Evolutionary conservation across 306 rosid genomes (phyloP).

Genomic region (Geum urbanum): DNA sequence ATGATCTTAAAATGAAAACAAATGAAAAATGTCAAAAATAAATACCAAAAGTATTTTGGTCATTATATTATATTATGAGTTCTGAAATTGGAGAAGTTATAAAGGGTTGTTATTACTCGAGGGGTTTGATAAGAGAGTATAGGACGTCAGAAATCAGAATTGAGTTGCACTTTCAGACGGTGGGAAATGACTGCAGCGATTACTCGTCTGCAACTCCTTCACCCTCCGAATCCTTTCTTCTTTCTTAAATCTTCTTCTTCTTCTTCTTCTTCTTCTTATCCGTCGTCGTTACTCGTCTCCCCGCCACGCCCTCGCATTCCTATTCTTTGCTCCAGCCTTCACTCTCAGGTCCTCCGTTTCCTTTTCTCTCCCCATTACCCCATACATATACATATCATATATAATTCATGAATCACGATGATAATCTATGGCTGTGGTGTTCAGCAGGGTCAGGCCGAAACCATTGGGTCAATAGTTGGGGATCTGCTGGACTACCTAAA

Average conservation of each 20-base stretch:
- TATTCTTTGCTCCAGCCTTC: constrained; percentile 46
- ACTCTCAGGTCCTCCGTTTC: constrained; percentile 32
- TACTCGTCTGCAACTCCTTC: constrained; percentile 33
- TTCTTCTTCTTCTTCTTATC: too few relatives aligned
- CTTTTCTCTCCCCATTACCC: not conserved
- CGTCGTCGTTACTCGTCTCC: constrained; percentile 15
- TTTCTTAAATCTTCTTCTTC: constrained; percentile 33
- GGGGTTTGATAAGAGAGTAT: too few relatives aligned
- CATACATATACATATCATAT: not conserved
- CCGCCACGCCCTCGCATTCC: constrained; percentile 21
- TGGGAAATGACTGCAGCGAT: constrained; percentile 38
- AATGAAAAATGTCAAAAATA: too few relatives aligned
- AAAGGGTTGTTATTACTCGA: too few relatives aligned
- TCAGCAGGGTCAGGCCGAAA: constrained; percentile 39
- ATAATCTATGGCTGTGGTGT: not conserved
- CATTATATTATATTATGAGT: too few relatives aligned
- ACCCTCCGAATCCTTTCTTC: constrained; percentile 23
- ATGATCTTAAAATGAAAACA: too few relatives aligned
- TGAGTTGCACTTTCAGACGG: too few relatives aligned
- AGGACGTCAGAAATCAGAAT: too few relatives aligned
- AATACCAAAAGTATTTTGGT: too few relatives aligned
- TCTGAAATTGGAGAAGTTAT: too few relatives aligned
- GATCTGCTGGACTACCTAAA: constrained; percentile 78
- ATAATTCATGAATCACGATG: not conserved
- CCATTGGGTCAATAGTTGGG: constrained; percentile 55